Conservation (phyloP, 164 flowering plant species). For the Vitis amurensis region DNA sequence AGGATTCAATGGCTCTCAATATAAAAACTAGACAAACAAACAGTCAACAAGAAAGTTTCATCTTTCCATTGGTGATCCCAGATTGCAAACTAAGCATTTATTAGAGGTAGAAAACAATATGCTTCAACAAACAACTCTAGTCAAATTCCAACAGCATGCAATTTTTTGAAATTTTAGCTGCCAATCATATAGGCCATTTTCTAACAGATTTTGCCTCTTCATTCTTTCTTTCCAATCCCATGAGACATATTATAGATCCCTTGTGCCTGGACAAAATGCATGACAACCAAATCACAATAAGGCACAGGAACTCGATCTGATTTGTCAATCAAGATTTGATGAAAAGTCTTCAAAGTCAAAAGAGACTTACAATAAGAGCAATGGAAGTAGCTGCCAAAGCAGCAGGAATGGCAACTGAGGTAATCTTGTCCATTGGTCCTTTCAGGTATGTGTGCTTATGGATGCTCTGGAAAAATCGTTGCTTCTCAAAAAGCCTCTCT, state of each 20-base stretch:
- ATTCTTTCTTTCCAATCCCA: slow-evolving; percentile 82
- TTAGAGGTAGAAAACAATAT: not conserved
- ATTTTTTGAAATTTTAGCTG: not conserved
- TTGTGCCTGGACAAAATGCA: slow-evolving; percentile 43
- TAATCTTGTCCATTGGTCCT: slow-evolving; percentile 65
- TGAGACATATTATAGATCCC: slow-evolving; percentile 86
- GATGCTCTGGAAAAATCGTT: slow-evolving; percentile 54
- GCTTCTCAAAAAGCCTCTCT: slow-evolving; percentile 66
- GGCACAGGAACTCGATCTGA: not conserved
- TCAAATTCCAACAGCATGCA: not conserved
- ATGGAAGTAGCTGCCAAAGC: slow-evolving; percentile 52
- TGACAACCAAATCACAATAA: not conserved
- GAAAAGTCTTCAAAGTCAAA: not conserved
- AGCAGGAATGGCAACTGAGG: slow-evolving; percentile 71
- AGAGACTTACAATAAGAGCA: slow-evolving; percentile 53
- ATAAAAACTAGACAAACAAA: not conserved
- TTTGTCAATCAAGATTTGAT: not conserved
- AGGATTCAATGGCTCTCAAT: no score
- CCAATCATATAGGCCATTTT: not conserved
- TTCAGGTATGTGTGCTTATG: slow-evolving; percentile 65
- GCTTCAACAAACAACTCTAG: not conserved
- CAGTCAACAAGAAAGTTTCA: not conserved
- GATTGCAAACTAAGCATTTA: slow-evolving; percentile 4
- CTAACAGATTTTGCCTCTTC: slow-evolving; percentile 17
- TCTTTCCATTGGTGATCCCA: not conserved